A percentile compares a stretch with the other conserved stretches of the same genome.
phyloP scores from a whole-genome alignment of 179 eudicot genomes.

The Nepenthes alata region DNA sequence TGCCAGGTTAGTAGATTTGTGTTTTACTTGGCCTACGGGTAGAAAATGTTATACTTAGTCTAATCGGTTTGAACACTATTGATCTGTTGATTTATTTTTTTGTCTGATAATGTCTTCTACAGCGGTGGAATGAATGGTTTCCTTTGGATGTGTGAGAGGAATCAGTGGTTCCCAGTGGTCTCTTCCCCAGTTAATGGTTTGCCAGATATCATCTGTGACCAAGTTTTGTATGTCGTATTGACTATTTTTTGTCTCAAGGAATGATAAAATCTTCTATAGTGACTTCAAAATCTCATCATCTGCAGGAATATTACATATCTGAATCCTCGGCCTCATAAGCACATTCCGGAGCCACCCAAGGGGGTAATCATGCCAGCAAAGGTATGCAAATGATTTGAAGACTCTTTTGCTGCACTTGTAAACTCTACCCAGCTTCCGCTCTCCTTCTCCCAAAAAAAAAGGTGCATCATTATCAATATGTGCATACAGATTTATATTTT shows the following conservation, averaged over 20 bases:
- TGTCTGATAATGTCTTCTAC: constrained; percentile 7
- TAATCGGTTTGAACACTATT: background rate
- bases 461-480: no score
- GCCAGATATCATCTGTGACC: constrained; percentile 45
- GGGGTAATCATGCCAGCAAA: constrained; percentile 59
- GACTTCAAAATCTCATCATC: background rate
- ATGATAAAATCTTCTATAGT: background rate
- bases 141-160: constrained; percentile 66
- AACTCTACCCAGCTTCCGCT: no score
- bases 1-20: constrained; percentile 42
- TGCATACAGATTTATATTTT: no score
- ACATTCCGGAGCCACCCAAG: constrained; percentile 50
- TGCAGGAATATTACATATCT: constrained; percentile 69
- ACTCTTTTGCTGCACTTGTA: background rate
- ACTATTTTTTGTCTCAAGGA: constrained; percentile 1
- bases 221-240: constrained; percentile 47
- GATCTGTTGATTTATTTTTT: background rate
- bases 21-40: background rate
- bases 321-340: constrained; percentile 58
- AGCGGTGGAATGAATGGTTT: constrained; percentile 94
- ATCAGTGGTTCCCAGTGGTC: constrained; percentile 44
- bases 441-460: no score
- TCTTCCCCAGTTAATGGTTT: constrained; percentile 61
- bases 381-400: constrained; percentile 29
- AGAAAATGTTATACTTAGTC: background rate